Conservation (phyloP, 2,329 filamentous ascomycete species). For the Cercospora citrullina region DNA sequence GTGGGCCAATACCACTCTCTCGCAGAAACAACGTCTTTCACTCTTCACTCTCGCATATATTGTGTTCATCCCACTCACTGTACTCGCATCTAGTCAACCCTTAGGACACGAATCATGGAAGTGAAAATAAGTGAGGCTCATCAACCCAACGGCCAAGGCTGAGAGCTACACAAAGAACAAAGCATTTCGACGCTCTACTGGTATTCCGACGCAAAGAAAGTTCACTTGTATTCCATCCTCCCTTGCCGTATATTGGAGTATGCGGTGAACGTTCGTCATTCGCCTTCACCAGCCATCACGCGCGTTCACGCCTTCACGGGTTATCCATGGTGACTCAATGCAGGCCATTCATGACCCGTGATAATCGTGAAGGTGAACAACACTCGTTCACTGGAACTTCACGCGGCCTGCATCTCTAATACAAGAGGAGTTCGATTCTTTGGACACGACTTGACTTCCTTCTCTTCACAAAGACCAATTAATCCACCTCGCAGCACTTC, state of each 20-base stretch:
- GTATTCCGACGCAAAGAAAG: not conserved
- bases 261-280: not conserved
- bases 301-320: not conserved
- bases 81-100: not conserved
- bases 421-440: not conserved
- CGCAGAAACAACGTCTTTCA: not conserved
- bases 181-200: not conserved
- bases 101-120: not conserved
- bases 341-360: not conserved
- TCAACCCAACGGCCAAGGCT: not conserved
- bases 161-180: not conserved
- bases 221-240: not conserved
- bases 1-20: not conserved
- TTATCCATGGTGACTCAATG: not conserved
- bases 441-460: not conserved
- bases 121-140: not conserved
- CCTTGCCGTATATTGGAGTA: not conserved
- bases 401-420: not conserved
- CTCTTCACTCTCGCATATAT: not conserved
- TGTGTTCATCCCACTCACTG: not conserved
- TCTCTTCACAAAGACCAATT: not conserved
- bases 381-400: not conserved
- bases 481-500: not conserved
- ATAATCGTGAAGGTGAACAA: not conserved
- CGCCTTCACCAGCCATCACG: not conserved